Base-by-base conservation (phyloP, 2,329 filamentous ascomycete genomes). In the Arthrobotrys conoides region DNA sequence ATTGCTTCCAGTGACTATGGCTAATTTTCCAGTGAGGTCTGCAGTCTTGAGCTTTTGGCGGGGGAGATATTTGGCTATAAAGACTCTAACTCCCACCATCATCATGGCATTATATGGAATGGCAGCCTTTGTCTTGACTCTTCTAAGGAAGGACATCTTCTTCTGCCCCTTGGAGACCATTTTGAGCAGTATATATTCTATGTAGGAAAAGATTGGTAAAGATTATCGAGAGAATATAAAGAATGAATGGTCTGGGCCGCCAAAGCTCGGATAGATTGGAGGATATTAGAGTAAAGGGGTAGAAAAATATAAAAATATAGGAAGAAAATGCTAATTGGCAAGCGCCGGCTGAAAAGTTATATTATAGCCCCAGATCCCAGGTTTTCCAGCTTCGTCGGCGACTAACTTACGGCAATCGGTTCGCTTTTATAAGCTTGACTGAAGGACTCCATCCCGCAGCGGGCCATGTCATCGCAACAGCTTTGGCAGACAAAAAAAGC, bases 1-100 rank as follows among this genome's bases (percentile, higher is more conserved):
- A 57, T 78, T 78, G 38, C 68, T 72, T 8, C 75, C 75, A 8
- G 75, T 78, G 27, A 78, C 68, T 20, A 78, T 78, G 18, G 75
- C 75, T 33, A 68, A 63, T 49, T 78, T 78, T 12, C 75, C 75
- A 9, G 63, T 72, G 20, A 78, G 68, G 46, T 78, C 75, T 10
- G 55, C 53, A 8, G 55, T 68, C 9, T 72, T 49, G 18, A 78
- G 63, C 22, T 68, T 72, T 33, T 78, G 75, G n/a, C 20, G n/a
- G 16, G 68, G 18, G n/a, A 78, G 68, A 6, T n/a, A 16, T 27
- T 48, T 71, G 14, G 68, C 75, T 3, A 72, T 18, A 9, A 78
- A n/a, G 9, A 68, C 53, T 16, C 36, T 20, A 18, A 72, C 27
- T 16, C 46, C 33, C 4, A 78, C 20, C 10, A 53, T 44, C 68